phyloP scores from a whole-genome alignment of 805 yeast genomes.

The Kluyveromyces wickerhamii region DNA sequence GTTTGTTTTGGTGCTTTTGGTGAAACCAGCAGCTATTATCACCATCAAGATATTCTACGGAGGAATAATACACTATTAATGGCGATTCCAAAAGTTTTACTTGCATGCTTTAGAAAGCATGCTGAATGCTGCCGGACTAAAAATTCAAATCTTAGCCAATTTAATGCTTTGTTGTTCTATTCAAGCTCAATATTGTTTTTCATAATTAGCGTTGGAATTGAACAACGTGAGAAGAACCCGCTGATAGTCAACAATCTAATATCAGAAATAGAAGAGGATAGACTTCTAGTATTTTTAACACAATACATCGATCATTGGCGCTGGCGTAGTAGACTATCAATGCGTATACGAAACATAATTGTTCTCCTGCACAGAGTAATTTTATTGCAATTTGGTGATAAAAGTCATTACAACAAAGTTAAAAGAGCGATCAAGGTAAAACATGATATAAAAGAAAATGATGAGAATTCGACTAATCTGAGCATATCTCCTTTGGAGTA shows the following conservation, averaged over 20 bases:
- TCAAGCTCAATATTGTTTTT: conserved; percentile 22
- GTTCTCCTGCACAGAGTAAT: conserved; percentile 46
- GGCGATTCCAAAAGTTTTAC: conserved; percentile 10
- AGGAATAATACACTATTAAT: conserved; percentile 18
- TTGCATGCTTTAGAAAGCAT: conserved; percentile 14
- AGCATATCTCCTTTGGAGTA: conserved; percentile 80
- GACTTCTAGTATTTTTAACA: conserved; percentile 39
- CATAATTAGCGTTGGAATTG: conserved; percentile 18
- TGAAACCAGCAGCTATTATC: conserved; percentile 5
- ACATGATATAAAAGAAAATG: conserved; percentile 29
- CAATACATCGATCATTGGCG: conserved; percentile 59
- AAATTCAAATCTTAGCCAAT: conserved; percentile 11
- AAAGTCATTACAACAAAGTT: conserved; percentile 32
- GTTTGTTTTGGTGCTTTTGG: conserved; percentile 23
- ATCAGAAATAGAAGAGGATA: conserved; percentile 11
- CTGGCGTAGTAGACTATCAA: conserved; percentile 38
- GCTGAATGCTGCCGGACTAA: conserved; percentile 23
- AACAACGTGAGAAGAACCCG: conserved; percentile 10
- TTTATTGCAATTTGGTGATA: conserved; percentile 56
- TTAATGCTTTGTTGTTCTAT: conserved; percentile 19
- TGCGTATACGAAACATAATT: conserved; percentile 51
- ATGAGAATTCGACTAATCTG: conserved; percentile 25
- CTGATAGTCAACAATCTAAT: conserved; percentile 8
- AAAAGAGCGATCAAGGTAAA: conserved; percentile 40
- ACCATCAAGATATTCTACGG: conserved; percentile 16